phyloP scores from a whole-genome alignment of 148 eudicot genomes.

The Nepenthes gracilis region DNA sequence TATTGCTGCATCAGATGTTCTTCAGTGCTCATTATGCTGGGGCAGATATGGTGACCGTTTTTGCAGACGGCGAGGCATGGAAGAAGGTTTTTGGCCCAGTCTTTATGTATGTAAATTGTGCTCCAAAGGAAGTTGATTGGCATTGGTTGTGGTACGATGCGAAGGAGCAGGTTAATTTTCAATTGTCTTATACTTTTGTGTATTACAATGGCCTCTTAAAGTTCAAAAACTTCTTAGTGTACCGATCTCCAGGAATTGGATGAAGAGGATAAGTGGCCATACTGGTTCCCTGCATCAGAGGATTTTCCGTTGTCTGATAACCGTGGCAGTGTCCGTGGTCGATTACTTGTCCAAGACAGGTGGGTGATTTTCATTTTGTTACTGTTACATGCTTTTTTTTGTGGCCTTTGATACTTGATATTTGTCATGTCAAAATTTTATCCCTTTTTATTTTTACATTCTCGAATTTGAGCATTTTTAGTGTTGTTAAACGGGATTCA shows the following conservation, averaged over 20 bases:
- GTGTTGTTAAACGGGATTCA: too few species aligned
- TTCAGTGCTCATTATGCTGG: constrained; percentile 48
- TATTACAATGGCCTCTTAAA: neutral
- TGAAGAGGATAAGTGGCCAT: constrained; percentile 5
- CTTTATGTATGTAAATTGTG: constrained; percentile 37
- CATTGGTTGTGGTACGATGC: constrained; percentile 44
- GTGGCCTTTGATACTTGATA: too few species aligned
- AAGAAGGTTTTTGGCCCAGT: constrained; percentile 57
- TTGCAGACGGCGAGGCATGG: constrained; percentile 36
- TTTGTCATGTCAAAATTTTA: too few species aligned
- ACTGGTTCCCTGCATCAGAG: constrained; percentile 8
- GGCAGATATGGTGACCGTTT: constrained; percentile 23
- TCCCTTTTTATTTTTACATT: too few species aligned
- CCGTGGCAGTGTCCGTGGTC: constrained; percentile 1
- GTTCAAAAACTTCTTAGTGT: neutral
- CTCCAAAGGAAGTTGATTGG: constrained; percentile 13
- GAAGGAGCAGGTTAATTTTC: constrained; percentile 32
- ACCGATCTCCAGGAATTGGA: constrained; percentile 6
- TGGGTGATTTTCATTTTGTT: neutral
- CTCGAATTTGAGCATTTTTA: too few species aligned
- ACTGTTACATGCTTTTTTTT: too few species aligned
- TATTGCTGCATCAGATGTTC: constrained; percentile 25
- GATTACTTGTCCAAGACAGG: constrained; percentile 7
- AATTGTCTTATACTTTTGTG: neutral
- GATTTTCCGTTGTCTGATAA: constrained; percentile 4